Evolutionary conservation across 140 eudicot species (phyloP), one percentile per base, ranked within the genome.

Genomic region (Bidens hawaiensis): DNA sequence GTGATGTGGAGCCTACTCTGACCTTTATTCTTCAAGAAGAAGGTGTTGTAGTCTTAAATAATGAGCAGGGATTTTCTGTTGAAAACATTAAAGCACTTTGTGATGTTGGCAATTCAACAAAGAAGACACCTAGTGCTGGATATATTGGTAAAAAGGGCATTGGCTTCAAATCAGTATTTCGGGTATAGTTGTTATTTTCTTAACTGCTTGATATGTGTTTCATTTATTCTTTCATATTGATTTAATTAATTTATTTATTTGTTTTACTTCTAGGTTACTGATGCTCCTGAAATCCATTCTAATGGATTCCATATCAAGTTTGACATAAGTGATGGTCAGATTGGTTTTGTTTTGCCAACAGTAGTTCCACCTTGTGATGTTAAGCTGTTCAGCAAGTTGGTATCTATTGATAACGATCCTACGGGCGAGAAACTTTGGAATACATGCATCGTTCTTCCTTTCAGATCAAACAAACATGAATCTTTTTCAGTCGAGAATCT

Each of bases 241-340:
- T 30, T 27, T 27, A 15, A 27, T 30, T 6, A 6, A 26, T n/a
- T 54, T 26, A 9, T 56, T 28, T 56, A 28, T 28, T 13, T 56
- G 59, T 17, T 71, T 24, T 14, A 51, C 68, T 50, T 74, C 26
- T 66, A 91, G 98, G 89, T 93, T 60, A 85, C 96, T 15, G 87
- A 93, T 88, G 93, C 96, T 74, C 99, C 99, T 2, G 99, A 93
- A 79, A 93, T 93, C 46, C 99, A 93, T 70, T 93, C 99, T 38
- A 93, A 93, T 42, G 99, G 99, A 24, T 93, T 88, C 65, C 99
- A 93, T 73, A 80, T 93, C 48, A 93, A 88, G 84, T 93, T 93
- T 79, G 99, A 93, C 81, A 76, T 88, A 57, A 77, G 79, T 17
- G 76, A 82, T 45, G 99, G 99, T 56, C 95, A 93, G 76, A 93